These are phyloP conservation scores for Blastobotrys robertii DNA, from an alignment of 805 yeast genomes.

Conservation along the genomic window DNA sequence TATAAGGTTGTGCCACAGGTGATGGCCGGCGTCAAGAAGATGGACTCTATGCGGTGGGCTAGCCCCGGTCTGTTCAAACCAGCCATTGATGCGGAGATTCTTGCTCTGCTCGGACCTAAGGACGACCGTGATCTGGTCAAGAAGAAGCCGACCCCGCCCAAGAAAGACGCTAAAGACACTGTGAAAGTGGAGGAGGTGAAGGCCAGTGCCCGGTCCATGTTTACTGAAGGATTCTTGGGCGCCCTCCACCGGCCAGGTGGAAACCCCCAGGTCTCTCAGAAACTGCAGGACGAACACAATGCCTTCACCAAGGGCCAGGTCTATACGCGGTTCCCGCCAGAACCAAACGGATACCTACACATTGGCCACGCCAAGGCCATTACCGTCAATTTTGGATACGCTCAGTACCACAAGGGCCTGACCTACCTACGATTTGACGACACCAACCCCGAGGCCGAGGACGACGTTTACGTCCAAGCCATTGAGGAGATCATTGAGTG, in stretches of 20 bases:
- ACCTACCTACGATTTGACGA: slow-evolving; percentile 95
- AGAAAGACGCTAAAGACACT: slow-evolving; percentile 10
- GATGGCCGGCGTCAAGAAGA: slow-evolving; percentile 63
- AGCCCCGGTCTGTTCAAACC: slow-evolving; percentile 81
- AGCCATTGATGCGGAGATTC: slow-evolving; percentile 66
- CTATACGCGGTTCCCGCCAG: slow-evolving; percentile 95
- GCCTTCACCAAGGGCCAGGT: slow-evolving; percentile 73
- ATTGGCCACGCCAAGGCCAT: slow-evolving; percentile 98
- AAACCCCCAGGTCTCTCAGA: slow-evolving; percentile 84
- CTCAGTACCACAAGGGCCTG: slow-evolving; percentile 72
- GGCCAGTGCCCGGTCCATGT: slow-evolving; percentile 54
- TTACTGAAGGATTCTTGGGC: slow-evolving; percentile 90
- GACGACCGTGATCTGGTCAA: slow-evolving; percentile 85
- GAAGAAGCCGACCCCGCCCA: slow-evolving; percentile 52
- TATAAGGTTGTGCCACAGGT: slow-evolving; percentile 71
- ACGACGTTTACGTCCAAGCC: slow-evolving; percentile 77
- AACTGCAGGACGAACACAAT: slow-evolving; percentile 71
- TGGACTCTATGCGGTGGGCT: slow-evolving; percentile 85
- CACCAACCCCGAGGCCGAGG: slow-evolving; percentile 98
- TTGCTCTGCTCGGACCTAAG: slow-evolving; percentile 77
- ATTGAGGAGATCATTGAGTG: slow-evolving; percentile 79
- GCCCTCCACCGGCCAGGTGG: slow-evolving; percentile 93
- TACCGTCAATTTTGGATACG: slow-evolving; percentile 96
- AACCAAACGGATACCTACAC: slow-evolving; percentile 95
- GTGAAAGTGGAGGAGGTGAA: slow-evolving; percentile 10